These are phyloP conservation scores for Nicotiana sylvestris DNA, from an alignment of 257 asterid species.

Conservation along the genomic window DNA sequence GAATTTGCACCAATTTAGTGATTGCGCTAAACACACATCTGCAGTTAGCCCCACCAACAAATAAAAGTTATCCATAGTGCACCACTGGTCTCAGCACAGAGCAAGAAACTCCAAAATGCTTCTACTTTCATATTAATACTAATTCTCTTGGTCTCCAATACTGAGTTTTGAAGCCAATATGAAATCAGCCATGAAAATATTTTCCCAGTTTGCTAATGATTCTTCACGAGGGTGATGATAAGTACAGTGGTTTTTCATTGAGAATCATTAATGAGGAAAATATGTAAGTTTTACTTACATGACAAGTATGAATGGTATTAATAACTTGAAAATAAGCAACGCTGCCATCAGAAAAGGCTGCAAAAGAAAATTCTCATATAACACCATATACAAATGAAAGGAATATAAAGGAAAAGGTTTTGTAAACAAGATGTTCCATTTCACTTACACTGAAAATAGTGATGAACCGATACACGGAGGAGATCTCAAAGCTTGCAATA, in stretches of 20 bases:
- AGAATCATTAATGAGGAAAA: background rate
- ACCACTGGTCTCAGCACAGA: background rate
- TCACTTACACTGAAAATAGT: slow-evolving; percentile 89
- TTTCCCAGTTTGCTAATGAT: background rate
- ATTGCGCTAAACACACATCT: slow-evolving; percentile 87
- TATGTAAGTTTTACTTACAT: slow-evolving; percentile 48
- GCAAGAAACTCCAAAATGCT: background rate
- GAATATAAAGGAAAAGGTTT: background rate
- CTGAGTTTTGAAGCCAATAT: background rate
- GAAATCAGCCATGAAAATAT: background rate
- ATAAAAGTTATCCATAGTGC: background rate
- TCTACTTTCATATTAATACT: background rate
- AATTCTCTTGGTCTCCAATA: background rate
- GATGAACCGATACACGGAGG: slow-evolving; percentile 93
- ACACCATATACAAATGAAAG: slow-evolving; percentile 12
- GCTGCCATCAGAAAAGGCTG: slow-evolving; percentile 99
- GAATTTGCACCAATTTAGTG: slow-evolving; percentile 65
- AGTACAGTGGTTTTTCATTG: background rate
- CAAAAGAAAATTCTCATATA: slow-evolving; percentile 22
- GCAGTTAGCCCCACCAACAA: slow-evolving; percentile 22
- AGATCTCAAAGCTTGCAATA: slow-evolving; percentile 95
- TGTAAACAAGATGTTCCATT: background rate
- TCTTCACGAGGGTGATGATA: background rate
- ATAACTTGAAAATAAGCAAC: slow-evolving; percentile 77
- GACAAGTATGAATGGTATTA: slow-evolving; percentile 84